These are phyloP conservation scores for Coemansia sp. DNA, from an alignment of 192 early-diverging fungal genomes.

Conservation along the genomic window DNA sequence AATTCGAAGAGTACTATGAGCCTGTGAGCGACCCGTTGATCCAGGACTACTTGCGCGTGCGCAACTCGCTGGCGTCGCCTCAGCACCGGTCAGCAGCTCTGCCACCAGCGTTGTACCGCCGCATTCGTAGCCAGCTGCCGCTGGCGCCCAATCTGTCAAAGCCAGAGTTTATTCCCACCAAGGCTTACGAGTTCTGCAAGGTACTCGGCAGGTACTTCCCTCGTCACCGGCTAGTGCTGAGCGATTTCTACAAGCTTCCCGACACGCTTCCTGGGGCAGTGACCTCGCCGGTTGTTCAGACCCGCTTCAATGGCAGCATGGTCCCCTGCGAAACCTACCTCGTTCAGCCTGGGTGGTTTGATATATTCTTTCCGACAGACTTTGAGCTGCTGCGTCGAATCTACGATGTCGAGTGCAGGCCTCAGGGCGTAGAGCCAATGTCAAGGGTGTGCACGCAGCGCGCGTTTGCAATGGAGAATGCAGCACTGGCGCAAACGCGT, in stretches of 20 bases:
- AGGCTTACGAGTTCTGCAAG: slow-evolving; percentile 70
- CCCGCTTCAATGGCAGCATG: slow-evolving; percentile 83
- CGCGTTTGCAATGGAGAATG: slow-evolving; percentile 77
- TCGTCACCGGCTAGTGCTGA: slow-evolving; percentile 78
- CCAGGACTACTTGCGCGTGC: slow-evolving; percentile 60
- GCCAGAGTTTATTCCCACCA: slow-evolving; percentile 90
- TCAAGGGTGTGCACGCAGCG: slow-evolving; percentile 63
- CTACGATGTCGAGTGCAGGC: slow-evolving; percentile 67
- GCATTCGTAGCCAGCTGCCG: slow-evolving; percentile 64
- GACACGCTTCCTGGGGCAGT: slow-evolving; percentile 74
- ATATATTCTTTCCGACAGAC: slow-evolving; percentile 96
- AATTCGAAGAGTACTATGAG: slow-evolving; percentile 86
- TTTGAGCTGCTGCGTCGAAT: slow-evolving; percentile 81
- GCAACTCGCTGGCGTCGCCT: slow-evolving; percentile 12
- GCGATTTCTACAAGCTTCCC: slow-evolving; percentile 85
- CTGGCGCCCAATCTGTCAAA: slow-evolving; percentile 82
- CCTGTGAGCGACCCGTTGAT: slow-evolving; percentile 77
- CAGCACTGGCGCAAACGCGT: slow-evolving; percentile 68
- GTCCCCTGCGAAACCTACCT: slow-evolving; percentile 94
- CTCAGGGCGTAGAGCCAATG: too few species aligned
- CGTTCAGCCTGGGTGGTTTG: slow-evolving; percentile 95
- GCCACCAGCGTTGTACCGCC: slow-evolving; percentile 47
- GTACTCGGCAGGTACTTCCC: slow-evolving; percentile 81
- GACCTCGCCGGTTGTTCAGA: slow-evolving; percentile 94
- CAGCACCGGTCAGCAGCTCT: slow-evolving; percentile 67